Base-by-base conservation (phyloP, 805 yeast species). In the Cyberlindnera samutprakarnensis region DNA sequence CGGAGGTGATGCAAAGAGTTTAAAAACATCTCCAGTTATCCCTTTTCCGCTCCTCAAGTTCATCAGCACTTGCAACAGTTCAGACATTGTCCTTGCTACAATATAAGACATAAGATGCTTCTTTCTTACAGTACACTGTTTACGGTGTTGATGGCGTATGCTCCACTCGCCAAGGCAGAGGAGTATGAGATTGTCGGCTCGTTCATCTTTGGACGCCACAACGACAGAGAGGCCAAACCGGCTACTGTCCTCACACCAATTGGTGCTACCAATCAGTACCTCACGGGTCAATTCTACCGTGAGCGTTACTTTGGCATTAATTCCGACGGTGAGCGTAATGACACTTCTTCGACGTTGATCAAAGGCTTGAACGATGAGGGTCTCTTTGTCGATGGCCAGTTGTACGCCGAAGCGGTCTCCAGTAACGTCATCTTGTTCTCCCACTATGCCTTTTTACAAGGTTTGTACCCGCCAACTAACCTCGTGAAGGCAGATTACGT, bases 151-250 rank as follows among this genome's bases (percentile, higher is more conserved):
- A n/a, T n/a, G n/a, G n/a, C n/a, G n/a, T n/a, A n/a, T n/a, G n/a
- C n/a, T n/a, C n/a, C n/a, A n/a, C n/a, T n/a, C n/a, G n/a, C n/a
- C n/a, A n/a, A n/a, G n/a, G n/a, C n/a, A n/a, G n/a, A n/a, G n/a
- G n/a, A n/a, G n/a, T n/a, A n/a, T n/a, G n/a, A n/a, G n/a, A n/a
- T 42, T 17, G 10, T 36, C 5, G 74, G 72, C 12, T 51, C 70
- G 4, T 62, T 61, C 35, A 61, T 68, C 42, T 65, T 65, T 40
- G 68, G 67, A 23, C 57, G 74, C 40, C 73, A 68, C 47, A 70
- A 68, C 33, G 74, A 68, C 44, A 57, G 74, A 40, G 56, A 64
- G 28, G 53, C 62, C 22, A 68, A 68, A 38, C 73, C 72, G 12
- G 62, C 70, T 6, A 47, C 44, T 24, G 49, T 57, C 30, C 48